phyloP scores from a whole-genome alignment of 768 basidiomycete genomes.

The Termitomyces sp. region DNA sequence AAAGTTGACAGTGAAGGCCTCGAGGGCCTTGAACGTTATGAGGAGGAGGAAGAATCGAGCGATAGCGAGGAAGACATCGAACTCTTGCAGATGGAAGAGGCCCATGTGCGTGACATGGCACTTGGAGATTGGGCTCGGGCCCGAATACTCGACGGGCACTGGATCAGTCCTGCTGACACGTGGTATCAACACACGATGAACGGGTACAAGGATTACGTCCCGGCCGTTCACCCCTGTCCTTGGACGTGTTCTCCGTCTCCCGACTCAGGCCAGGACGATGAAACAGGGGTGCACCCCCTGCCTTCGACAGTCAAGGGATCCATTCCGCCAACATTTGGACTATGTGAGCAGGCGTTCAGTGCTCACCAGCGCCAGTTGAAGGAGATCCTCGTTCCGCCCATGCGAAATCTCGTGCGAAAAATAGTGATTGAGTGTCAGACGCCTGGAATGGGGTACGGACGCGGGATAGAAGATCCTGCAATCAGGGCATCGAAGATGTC shows the following conservation, averaged over 20 bases:
- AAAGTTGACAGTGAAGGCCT: conserved; percentile 18
- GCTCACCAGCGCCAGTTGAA: conserved; percentile 57
- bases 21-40: conserved; percentile 13
- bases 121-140: conserved; percentile 68
- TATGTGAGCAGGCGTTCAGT: conserved; percentile 62
- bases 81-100: conserved; percentile 35
- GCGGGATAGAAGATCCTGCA: conserved; percentile 46
- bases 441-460: conserved; percentile 22
- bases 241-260: conserved; percentile 42
- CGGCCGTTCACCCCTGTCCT: conserved; percentile 54
- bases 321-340: conserved; percentile 52
- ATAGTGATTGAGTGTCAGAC: conserved; percentile 58
- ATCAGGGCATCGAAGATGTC: conserved; percentile 50
- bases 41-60: conserved; percentile 34
- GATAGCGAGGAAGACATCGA: conserved; percentile 43
- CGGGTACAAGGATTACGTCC: conserved; percentile 31
- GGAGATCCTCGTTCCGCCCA: conserved; percentile 54
- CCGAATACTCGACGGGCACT: conserved; percentile 70
- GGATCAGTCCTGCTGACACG: conserved; percentile 70
- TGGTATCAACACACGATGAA: conserved; percentile 44
- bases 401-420: conserved; percentile 65
- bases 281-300: conserved; percentile 42
- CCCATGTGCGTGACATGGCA: conserved; percentile 48
- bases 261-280: conserved; percentile 14
- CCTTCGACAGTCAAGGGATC: conserved; percentile 42